These are phyloP conservation scores for Sclerotinia trifoliorum DNA, from an alignment of 2,329 filamentous ascomycete genomes.

Conservation along the genomic window DNA sequence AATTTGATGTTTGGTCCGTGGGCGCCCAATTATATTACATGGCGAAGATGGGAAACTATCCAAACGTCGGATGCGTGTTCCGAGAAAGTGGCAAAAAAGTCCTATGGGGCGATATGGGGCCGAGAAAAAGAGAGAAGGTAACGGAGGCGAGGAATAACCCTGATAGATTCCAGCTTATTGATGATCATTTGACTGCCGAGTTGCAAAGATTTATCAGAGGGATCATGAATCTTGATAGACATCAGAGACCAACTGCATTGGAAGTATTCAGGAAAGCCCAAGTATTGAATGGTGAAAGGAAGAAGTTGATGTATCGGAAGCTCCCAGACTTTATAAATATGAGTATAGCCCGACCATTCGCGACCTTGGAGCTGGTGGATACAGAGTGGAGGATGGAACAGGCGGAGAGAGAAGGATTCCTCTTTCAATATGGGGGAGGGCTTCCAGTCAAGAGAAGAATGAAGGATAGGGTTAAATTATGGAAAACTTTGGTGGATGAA, in stretches of 20 bases:
- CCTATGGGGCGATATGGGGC: background rate
- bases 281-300: background rate
- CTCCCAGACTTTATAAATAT: too few relatives aligned
- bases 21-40: constrained; percentile 4
- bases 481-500: background rate
- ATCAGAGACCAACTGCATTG: background rate
- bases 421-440: background rate
- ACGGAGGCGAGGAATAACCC: background rate
- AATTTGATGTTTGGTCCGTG: constrained; percentile 20
- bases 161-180: background rate
- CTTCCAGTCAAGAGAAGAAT: background rate
- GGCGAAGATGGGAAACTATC: background rate
- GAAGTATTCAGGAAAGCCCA: background rate
- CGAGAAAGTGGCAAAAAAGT: background rate
- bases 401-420: background rate
- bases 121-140: background rate
- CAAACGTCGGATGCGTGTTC: background rate
- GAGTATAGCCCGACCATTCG: too few relatives aligned
- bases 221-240: background rate
- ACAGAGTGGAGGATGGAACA: background rate
- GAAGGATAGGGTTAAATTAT: background rate
- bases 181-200: background rate
- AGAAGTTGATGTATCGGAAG: constrained; percentile 7
- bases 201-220: background rate
- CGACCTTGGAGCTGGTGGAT: background rate